phyloP scores from a whole-genome alignment of 2,329 filamentous ascomycete genomes.

The Penicillium thymicola region DNA sequence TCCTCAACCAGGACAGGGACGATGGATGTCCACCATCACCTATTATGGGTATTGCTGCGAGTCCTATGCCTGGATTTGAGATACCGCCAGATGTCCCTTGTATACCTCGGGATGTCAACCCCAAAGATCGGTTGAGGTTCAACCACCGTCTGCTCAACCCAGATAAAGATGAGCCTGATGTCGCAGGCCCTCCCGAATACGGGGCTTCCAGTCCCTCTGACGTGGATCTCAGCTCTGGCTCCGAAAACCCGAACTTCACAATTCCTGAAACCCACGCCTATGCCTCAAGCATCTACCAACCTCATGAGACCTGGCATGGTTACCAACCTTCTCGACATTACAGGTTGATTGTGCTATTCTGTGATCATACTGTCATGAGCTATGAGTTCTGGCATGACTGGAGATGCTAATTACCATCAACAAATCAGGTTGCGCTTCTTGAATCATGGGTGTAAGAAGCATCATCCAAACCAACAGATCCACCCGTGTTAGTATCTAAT shows the following conservation, averaged over 20 bases:
- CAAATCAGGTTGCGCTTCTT: not conserved
- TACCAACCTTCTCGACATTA: constrained; percentile 45
- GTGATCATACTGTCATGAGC: constrained; percentile 55
- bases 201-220: not conserved
- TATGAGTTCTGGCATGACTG: constrained; percentile 56
- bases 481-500: not conserved
- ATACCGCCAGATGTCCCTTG: constrained; percentile 34
- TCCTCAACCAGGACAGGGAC: constrained; percentile 46
- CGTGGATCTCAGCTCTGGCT: not conserved
- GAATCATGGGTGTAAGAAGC: not conserved
- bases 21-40: constrained; percentile 44
- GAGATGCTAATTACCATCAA: constrained; percentile 18
- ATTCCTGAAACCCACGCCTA: constrained; percentile 36
- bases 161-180: not conserved
- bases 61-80: constrained; percentile 54
- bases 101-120: constrained; percentile 27
- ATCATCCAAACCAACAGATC: not conserved
- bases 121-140: constrained; percentile 17
- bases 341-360: constrained; percentile 55
- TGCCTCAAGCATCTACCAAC: constrained; percentile 32
- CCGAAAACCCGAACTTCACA: constrained; percentile 15
- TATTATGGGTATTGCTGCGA: constrained; percentile 55
- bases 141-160: constrained; percentile 15
- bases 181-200: not conserved
- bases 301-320: constrained; percentile 39